These are phyloP conservation scores for Penicillium silybi DNA, from an alignment of 495 filamentous ascomycete species.

Conservation along the genomic window DNA sequence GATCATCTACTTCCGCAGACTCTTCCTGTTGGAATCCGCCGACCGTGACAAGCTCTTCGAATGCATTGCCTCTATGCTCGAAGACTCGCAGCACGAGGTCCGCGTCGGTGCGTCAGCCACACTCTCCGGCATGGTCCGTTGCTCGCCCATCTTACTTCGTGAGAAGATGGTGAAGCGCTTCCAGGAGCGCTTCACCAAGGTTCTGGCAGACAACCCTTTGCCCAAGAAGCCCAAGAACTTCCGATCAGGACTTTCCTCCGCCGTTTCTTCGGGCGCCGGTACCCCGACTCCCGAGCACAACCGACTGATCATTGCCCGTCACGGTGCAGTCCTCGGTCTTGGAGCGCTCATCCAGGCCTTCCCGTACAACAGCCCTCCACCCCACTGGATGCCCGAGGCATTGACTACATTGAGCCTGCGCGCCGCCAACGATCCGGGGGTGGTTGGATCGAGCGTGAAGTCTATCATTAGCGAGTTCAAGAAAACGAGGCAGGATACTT, in stretches of 20 bases:
- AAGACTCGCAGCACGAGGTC: conserved; percentile 89
- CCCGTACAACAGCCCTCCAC: conserved; percentile 90
- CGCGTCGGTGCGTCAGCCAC: conserved; percentile 89
- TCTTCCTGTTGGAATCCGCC: conserved; percentile 80
- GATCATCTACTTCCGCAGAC: conserved; percentile 94
- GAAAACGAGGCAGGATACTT: conserved; percentile 98
- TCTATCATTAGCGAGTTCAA: conserved; percentile 94
- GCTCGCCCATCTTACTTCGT: conserved; percentile 81
- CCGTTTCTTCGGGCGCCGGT: conserved; percentile 56
- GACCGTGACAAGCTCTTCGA: conserved; percentile 81
- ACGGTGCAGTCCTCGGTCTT: conserved; percentile 89
- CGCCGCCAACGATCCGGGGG: conserved; percentile 82
- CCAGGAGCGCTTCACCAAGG: conserved; percentile 72
- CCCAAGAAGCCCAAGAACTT: conserved; percentile 63
- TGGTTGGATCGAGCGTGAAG: conserved; percentile 98
- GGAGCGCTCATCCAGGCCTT: conserved; percentile 94
- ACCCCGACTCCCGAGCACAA: conserved; percentile 82
- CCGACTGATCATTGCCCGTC: conserved; percentile 71
- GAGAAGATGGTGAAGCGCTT: conserved; percentile 69
- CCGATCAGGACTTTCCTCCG: conserved; percentile 34
- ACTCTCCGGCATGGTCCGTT: conserved; percentile 95
- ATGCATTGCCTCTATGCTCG: conserved; percentile 89
- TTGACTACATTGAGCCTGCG: conserved; percentile 79
- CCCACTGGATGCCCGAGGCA: conserved; percentile 90
- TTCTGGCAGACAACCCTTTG: conserved; percentile 75